Percentiles rank a stretch among this genome's conserved stretches.
Conservation (phyloP, 202 grass and related monocot species). For the Eragrostis tef region DNA sequence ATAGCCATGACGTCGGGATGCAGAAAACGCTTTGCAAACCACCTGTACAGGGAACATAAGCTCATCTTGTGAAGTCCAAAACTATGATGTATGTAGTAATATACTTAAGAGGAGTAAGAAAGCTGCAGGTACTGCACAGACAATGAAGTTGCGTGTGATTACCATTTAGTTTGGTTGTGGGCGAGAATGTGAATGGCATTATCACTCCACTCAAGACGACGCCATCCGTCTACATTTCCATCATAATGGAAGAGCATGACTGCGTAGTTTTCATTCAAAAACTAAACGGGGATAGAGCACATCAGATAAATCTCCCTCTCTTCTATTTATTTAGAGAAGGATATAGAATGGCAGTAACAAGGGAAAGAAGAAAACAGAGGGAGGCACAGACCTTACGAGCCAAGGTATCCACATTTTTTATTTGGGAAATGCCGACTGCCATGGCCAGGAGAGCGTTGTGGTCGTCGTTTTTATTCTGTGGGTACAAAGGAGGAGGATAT, state of each 20-base stretch:
- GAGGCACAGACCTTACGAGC: conserved; percentile 64
- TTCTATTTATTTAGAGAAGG: neutral
- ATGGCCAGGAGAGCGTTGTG: conserved; percentile 80
- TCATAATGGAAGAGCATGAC: conserved; percentile 98
- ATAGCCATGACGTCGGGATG: conserved; percentile 79
- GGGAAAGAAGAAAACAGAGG: neutral
- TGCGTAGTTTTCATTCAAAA: conserved; percentile 74
- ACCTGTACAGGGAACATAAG: conserved; percentile 66
- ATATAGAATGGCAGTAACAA: neutral
- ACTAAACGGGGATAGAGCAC: conserved; percentile 50
- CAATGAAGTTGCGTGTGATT: conserved; percentile 6
- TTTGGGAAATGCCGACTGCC: conserved; percentile 89
- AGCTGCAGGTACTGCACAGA: neutral
- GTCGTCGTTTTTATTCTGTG: conserved; percentile 61
- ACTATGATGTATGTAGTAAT: neutral
- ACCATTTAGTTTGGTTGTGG: conserved; percentile 98
- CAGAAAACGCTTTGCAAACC: conserved; percentile 97
- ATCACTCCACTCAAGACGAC: conserved; percentile 73
- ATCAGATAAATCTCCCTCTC: neutral
- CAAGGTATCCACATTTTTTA: conserved; percentile 77
- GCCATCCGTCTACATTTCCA: conserved; percentile 89
- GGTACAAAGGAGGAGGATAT: neutral
- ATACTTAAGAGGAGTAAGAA: neutral
- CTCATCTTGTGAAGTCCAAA: neutral
- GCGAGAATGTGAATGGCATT: conserved; percentile 88